Base-by-base conservation (phyloP, 192 early-diverging fungal species). In the Backusella australiensis region DNA sequence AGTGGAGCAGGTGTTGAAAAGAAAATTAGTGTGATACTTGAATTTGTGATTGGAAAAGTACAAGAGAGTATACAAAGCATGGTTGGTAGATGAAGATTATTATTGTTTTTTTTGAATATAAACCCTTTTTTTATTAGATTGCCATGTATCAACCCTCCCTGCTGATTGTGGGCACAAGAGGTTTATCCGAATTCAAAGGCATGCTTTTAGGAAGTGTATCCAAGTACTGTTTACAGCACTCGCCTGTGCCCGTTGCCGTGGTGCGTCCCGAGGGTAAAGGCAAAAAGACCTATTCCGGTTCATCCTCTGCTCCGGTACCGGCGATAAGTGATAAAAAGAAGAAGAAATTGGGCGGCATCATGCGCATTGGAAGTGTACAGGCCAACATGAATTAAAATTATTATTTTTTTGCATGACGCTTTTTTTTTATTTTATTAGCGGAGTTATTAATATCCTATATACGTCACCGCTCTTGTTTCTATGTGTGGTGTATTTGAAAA, bases 141-240 rank as follows among this genome's bases (percentile, higher is more conserved):
- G 66, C 75, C 21, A 82, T 87, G 84, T 87, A 87, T 56, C 82
- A 92, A 69, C 91, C 91, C 35, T 82, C 86, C 3, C 85, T 90
- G 83, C 74, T 93, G 21, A 85, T 93, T 67, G 90, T 93, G 66
- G 91, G 91, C 65, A 90, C 89, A 6, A 84, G 88, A 71, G 91
- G 91, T 17, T 83, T 89, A 12, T 89, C 86, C 44, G 78, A 85
- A 8, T 76, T 91, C 52, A 90, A 90, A 82, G 86, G 91, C 42
- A 92, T 89, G 71, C 77, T 93, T 29, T 80, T 91, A 70, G 89
- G 89, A 39, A 89, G 87, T 74, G 83, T 91, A 6, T 90, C 91
- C 3, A 86, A 86, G 35, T 91, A 91, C 34, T 89, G 89, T 49
- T 49, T 91, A 49, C 86, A 93, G 67, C 88, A 91, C 75, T 89